A percentile compares a stretch with the other conserved stretches of the same genome.
phyloP scores from a whole-genome alignment of 106 monocot species.

The Narthecium ossifragum region DNA sequence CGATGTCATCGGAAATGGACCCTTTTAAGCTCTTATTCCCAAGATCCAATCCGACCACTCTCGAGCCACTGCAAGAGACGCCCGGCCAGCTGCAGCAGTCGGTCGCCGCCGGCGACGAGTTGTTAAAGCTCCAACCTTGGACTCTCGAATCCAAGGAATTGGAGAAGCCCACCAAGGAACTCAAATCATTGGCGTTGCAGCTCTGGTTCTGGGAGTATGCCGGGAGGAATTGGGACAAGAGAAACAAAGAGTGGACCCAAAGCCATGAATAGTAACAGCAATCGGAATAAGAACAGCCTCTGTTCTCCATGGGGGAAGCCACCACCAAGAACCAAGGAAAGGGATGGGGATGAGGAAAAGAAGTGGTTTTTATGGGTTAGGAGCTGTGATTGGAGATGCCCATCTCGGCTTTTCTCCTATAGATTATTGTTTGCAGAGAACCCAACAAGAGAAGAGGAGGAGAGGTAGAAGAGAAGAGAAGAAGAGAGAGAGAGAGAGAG shows the following conservation, averaged over 20 bases:
- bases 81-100: slow-evolving; percentile 18
- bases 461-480: not conserved
- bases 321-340: not conserved
- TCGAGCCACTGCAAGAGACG: slow-evolving; percentile 9
- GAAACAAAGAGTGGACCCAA: not conserved
- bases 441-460: not conserved
- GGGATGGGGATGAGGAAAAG: not conserved
- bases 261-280: not conserved
- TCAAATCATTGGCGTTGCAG: too few species aligned
- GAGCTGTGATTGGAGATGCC: too few species aligned
- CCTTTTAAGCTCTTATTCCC: slow-evolving; percentile 13
- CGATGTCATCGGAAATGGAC: not conserved
- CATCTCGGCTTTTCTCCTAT: too few species aligned
- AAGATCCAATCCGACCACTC: slow-evolving; percentile 27
- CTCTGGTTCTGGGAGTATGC: not conserved
- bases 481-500: not conserved
- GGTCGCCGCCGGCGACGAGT: too few species aligned
- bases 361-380: not conserved
- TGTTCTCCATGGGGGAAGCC: too few species aligned
- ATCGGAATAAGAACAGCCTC: not conserved
- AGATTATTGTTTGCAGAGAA: too few species aligned
- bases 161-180: not conserved
- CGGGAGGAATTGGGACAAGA: not conserved
- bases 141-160: too few species aligned
- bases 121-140: slow-evolving; percentile 12